Conservation (phyloP, 2,329 filamentous ascomycete species). For the Dactylellina parvicollis region DNA sequence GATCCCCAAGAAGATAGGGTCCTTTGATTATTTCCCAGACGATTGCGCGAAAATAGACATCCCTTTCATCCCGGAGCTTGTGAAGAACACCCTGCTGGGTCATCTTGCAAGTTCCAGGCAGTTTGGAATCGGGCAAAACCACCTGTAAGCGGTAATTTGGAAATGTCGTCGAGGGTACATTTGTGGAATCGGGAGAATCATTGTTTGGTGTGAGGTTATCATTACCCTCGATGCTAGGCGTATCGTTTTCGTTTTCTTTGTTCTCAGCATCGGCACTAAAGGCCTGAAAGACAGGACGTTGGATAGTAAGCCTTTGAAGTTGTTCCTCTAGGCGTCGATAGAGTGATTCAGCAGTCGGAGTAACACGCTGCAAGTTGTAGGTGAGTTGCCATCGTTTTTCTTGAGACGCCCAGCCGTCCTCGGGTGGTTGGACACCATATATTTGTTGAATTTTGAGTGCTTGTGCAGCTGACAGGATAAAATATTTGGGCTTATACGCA, state of each 20-base stretch:
- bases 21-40: constrained; percentile 38
- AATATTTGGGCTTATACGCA: constrained; percentile 40
- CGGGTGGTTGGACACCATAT: constrained; percentile 22
- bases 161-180: not conserved
- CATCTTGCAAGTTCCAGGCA: constrained; percentile 15
- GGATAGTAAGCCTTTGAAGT: not conserved
- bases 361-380: constrained; percentile 34
- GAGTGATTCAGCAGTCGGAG: constrained; percentile 24
- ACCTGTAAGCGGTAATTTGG: constrained; percentile 30
- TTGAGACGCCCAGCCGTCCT: constrained; percentile 25
- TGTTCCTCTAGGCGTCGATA: not conserved
- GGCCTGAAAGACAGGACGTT: too few relatives aligned
- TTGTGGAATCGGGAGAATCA: not conserved
- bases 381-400: constrained; percentile 31
- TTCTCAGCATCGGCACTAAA: not conserved
- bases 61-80: constrained; percentile 42
- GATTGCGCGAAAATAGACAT: constrained; percentile 45
- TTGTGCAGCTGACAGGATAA: constrained; percentile 28
- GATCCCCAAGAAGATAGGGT: not conserved
- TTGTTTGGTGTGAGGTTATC: not conserved
- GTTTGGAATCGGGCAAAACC: not conserved
- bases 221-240: not conserved
- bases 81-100: constrained; percentile 22
- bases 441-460: constrained; percentile 42
- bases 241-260: constrained; percentile 31